phyloP scores from a whole-genome alignment of 2,329 filamentous ascomycete species.

The Colletotrichum scovillei region DNA sequence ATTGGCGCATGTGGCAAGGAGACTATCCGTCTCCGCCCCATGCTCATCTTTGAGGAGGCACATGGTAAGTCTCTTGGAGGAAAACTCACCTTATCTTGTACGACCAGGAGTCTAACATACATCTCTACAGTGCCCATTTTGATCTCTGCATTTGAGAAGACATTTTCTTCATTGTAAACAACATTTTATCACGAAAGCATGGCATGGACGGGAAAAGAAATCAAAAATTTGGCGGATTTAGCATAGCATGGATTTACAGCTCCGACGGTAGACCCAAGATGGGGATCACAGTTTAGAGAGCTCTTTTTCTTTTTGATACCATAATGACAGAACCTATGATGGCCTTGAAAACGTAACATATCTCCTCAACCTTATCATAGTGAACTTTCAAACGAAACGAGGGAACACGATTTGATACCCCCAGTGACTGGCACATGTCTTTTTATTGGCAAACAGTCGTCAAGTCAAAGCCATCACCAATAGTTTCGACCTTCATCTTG shows the following conservation, averaged over 20 bases:
- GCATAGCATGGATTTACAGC: slow-evolving; percentile 24
- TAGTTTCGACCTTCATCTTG: too few species aligned
- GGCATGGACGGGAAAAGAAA: not conserved
- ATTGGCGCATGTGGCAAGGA: slow-evolving; percentile 79
- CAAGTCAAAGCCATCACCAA: too few species aligned
- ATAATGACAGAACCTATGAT: slow-evolving; percentile 10
- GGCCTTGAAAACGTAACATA: not conserved
- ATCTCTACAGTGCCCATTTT: slow-evolving; percentile 62
- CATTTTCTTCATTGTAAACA: slow-evolving; percentile 60
- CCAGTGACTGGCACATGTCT: fast-evolving
- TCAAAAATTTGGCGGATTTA: not conserved
- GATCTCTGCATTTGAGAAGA: slow-evolving; percentile 81
- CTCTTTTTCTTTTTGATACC: slow-evolving; percentile 22
- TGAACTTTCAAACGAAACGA: too few species aligned
- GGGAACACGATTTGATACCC: fast-evolving
- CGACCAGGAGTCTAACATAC: not conserved
- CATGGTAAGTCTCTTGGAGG: slow-evolving; percentile 56
- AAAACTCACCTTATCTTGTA: not conserved
- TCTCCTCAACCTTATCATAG: too few species aligned
- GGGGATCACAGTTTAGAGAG: not conserved
- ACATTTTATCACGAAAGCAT: not conserved
- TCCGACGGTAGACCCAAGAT: not conserved
- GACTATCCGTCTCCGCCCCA: slow-evolving; percentile 80
- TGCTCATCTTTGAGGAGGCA: slow-evolving; percentile 83
- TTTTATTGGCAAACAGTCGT: fast-evolving